A percentile compares a stretch with the other conserved stretches of the same genome.
phyloP scores from a whole-genome alignment of 371 early-diverging fungal species.

The Paraphysoderma sedebokerense region DNA sequence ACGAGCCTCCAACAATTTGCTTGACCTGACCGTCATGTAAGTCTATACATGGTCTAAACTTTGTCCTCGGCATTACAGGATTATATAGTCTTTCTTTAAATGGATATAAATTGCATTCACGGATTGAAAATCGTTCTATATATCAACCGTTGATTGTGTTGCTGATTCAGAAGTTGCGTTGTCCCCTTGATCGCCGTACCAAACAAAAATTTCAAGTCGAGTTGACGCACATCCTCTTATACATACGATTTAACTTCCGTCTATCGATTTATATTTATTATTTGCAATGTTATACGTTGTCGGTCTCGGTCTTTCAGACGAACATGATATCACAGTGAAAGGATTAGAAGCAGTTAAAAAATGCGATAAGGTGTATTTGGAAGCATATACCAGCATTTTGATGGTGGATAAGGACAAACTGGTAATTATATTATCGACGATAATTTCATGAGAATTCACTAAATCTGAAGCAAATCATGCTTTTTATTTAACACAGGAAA shows the following conservation, averaged over 20 bases:
- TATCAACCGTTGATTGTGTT: no score
- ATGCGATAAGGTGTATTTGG: slow-evolving; percentile 86
- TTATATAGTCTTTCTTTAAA: no score
- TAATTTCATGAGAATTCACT: background rate
- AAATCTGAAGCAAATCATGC: background rate
- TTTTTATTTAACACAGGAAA: slow-evolving; percentile 36
- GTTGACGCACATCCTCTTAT: no score
- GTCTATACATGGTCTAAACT: slow-evolving; percentile 91
- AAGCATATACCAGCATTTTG: slow-evolving; percentile 96
- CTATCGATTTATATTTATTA: background rate
- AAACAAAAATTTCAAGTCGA: no score
- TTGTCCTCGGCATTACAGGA: no score
- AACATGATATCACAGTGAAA: slow-evolving; percentile 87
- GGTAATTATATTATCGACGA: slow-evolving; percentile 17
- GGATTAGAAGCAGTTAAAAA: slow-evolving; percentile 82
- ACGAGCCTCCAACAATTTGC: slow-evolving; percentile 91
- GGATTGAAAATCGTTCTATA: no score
- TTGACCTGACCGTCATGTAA: slow-evolving; percentile 92
- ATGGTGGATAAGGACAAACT: slow-evolving; percentile 65
- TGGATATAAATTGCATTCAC: no score
- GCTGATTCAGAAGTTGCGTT: no score
- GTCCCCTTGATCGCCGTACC: no score
- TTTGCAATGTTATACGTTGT: slow-evolving; percentile 68
- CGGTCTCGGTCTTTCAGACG: slow-evolving; percentile 95
- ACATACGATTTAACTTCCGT: background rate